Evolutionary conservation across 2,329 filamentous ascomycete species (phyloP), one percentile per base, ranked within the genome.

Genomic region (Aspergillus carbonarius): DNA sequence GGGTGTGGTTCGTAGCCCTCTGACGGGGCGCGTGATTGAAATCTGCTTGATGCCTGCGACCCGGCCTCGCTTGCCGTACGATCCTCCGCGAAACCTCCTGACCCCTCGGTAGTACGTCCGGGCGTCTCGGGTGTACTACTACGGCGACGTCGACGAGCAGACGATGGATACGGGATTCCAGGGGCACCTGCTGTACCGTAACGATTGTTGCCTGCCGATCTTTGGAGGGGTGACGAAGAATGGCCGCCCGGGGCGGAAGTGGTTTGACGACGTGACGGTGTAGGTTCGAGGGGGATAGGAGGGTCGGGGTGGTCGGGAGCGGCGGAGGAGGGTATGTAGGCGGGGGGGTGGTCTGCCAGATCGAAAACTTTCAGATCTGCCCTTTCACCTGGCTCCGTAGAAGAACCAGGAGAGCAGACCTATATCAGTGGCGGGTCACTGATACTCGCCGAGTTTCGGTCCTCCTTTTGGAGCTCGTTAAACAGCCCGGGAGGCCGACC

Each of bases 341-440:
- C 79, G 77, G 83, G 79, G 74, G 72, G 80, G 81, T 86, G 83
- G 85, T 89, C 83, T 83, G 88, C 88, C 88, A 91, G 88, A 83
- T 86, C 88, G 86, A 86, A 79, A 76, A 76, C 78, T 79, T 64
- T 49, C 78, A 68, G 69, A 70, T 69, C 69, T 76, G 75, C 74
- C 71, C 71, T 72, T 68, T 70, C 66, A 63, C 72, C 76, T 74
- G 74, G 75, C 73, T 77, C 76, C 72, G 67, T 65, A 61, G 51
- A 63, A 76, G 75, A 78, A 78, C 75, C 75, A 77, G 74, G 74
- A 72, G 74, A 75, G 72, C 71, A 77, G 74, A 76, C 69, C 70
- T 72, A 61, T 66, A 69, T 63, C 63, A 63, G 67, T 63, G 66
- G 68, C 64, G 66, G 68, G 61, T 70, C 61, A 65, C 66, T 67